Evolutionary conservation across 2,329 filamentous ascomycete genomes (phyloP).

Genomic region (Aschersonia sp.): DNA sequence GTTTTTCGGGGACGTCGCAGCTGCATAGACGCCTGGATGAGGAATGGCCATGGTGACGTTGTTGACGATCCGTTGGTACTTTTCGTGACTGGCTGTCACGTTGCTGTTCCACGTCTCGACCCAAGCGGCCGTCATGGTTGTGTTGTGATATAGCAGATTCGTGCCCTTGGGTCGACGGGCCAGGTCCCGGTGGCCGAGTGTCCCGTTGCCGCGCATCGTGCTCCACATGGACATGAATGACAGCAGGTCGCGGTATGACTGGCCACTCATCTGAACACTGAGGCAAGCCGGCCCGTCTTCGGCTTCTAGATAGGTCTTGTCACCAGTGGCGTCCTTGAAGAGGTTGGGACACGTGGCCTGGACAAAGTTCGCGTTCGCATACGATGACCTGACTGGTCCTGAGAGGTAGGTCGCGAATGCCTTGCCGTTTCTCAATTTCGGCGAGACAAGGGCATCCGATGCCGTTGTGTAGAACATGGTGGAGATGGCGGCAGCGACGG

Average conservation of each 20-base stretch:
- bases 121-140: conserved; percentile 56
- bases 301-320: conserved; percentile 3
- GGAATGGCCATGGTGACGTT: conserved; percentile 69
- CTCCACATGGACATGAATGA: conserved; percentile 45
- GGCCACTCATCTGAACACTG: conserved; percentile 53
- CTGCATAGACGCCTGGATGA: conserved; percentile 51
- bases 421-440: conserved; percentile 47
- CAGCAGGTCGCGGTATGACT: conserved; percentile 56
- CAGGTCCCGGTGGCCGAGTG: conserved; percentile 24
- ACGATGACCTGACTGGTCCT: conserved; percentile 44
- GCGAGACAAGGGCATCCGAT: conserved; percentile 59
- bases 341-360: conserved; percentile 44
- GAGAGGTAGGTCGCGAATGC: conserved; percentile 33
- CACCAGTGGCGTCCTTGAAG: conserved; percentile 28
- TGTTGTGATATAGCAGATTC: conserved; percentile 56
- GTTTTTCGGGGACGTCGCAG: conserved; percentile 47
- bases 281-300: conserved; percentile 42
- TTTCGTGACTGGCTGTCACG: conserved; percentile 31
- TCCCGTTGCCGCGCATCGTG: conserved; percentile 26
- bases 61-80: conserved; percentile 47
- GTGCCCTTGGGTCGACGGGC: conserved; percentile 40
- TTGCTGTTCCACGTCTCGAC: conserved; percentile 41
- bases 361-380: conserved; percentile 48
- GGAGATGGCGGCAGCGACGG: conserved; percentile 47
- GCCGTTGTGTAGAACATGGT: conserved; percentile 66